Evolutionary conservation across 306 rosid genomes (phyloP), one percentile per base, ranked within the genome.

Genomic region (Dalbergia oliveri): DNA sequence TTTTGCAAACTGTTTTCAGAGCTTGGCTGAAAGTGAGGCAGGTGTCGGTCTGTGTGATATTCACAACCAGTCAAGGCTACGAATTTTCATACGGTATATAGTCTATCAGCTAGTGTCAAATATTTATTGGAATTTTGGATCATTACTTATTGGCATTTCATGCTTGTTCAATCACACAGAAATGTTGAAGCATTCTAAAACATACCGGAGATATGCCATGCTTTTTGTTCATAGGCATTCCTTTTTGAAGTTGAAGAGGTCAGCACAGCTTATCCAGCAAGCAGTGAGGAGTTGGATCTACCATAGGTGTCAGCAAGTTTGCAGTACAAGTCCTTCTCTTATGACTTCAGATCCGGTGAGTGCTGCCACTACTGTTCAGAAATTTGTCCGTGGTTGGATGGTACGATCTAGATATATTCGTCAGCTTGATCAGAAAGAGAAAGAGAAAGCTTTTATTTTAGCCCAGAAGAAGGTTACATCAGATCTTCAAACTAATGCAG

Each of bases 1-100:
- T 91, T 81, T 81, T 89, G 86, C 97, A 93, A 85, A 79, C 82
- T 58, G 89, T 83, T 83, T 80, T 91, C 77, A 89, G 90, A 77
- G 90, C 91, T 69, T 89, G 96, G 94, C 84, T 86, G 84, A 82
- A 16, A 67, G 82, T 63, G 74, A 88, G 87, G 83, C 78, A 60
- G 80, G 87, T 83, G 81, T 70, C 82, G 16, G 60, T 54, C n/a
- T 80, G 79, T 71, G 23, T 50, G 58, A 54, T 63, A 62, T 84
- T 79, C 77, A 71, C 56, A 31, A 21, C 83, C 37, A 37, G 78
- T 78, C 85, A 41, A 79, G 75, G 19, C 58, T 69, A 43, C 44
- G 78, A 73, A 6, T 53, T 72, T 76, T 73, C 86, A 57, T 54
- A 71, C n/a, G 92, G 97, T 90, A 87, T 16, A 67, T 34, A 49